Evolutionary conservation across 495 filamentous ascomycete genomes (phyloP).

Genomic region (Aspergillus campestris): DNA sequence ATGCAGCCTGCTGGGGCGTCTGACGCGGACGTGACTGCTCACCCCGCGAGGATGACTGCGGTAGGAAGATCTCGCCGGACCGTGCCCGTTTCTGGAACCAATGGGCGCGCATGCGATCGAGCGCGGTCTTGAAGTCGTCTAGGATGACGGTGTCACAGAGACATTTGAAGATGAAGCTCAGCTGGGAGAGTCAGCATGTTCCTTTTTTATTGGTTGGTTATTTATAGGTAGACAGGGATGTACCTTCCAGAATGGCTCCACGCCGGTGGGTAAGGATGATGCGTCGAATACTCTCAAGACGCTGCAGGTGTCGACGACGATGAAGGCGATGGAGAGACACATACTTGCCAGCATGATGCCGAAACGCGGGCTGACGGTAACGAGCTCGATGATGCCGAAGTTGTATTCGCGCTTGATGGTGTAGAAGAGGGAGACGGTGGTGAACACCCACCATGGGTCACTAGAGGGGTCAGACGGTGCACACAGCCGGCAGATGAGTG

Average conservation of each 20-base stretch:
- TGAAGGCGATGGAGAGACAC: constrained; percentile 46
- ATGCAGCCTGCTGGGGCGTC: too few relatives aligned
- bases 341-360: constrained; percentile 48
- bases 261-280: constrained; percentile 20
- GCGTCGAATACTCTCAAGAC: constrained; percentile 21
- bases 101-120: constrained; percentile 29
- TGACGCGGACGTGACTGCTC: too few relatives aligned
- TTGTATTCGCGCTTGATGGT: constrained; percentile 46
- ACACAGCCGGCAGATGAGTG: too few relatives aligned
- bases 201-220: neutral
- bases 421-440: constrained; percentile 41
- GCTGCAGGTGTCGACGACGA: constrained; percentile 38
- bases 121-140: constrained; percentile 54
- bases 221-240: neutral
- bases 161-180: constrained; percentile 52
- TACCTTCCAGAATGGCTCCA: constrained; percentile 39
- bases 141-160: constrained; percentile 51
- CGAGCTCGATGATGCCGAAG: constrained; percentile 39
- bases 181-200: constrained; percentile 4
- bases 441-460: constrained; percentile 56
- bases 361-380: constrained; percentile 45
- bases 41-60: neutral
- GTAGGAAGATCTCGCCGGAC: constrained; percentile 8
- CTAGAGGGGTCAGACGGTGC: constrained; percentile 14
- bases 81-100: constrained; percentile 17